Percentiles rank a stretch among this genome's conserved stretches.
Evolutionary conservation across 78 protist genomes (phyloP).

Genomic region (Dictyostelium brefeldianum): DNA sequence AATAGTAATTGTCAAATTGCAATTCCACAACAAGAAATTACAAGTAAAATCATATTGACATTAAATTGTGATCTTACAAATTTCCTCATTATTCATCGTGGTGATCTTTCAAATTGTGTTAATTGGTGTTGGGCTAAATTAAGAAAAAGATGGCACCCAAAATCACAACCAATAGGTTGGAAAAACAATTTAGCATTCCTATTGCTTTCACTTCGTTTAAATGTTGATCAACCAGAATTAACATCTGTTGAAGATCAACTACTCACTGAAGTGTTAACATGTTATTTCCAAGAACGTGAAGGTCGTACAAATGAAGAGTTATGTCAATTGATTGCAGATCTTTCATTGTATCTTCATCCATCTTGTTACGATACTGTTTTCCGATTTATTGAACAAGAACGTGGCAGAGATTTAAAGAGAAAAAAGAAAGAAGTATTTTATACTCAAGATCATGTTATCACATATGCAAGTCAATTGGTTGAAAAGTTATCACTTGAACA

Average conservation of each 20-base stretch:
- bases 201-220: slow-evolving; percentile 39
- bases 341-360: slow-evolving; percentile 33
- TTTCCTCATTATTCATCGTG: slow-evolving; percentile 26
- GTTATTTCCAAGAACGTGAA: slow-evolving; percentile 66
- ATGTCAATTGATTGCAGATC: slow-evolving; percentile 16
- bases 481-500: slow-evolving; percentile 21
- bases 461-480: slow-evolving; percentile 34
- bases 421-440: slow-evolving; percentile 63
- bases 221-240: slow-evolving; percentile 37
- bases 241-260: slow-evolving; percentile 53
- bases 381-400: slow-evolving; percentile 50
- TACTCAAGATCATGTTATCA: slow-evolving; percentile 63
- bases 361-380: slow-evolving; percentile 63
- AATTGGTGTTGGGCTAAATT: slow-evolving; percentile 48
- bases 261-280: slow-evolving; percentile 33
- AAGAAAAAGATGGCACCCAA: slow-evolving; percentile 74
- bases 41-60: background rate
- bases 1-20: background rate
- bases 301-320: slow-evolving; percentile 53
- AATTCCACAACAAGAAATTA: background rate
- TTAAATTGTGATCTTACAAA: slow-evolving; percentile 17
- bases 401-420: slow-evolving; percentile 51
- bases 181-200: slow-evolving; percentile 60
- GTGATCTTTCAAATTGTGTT: slow-evolving; percentile 15
- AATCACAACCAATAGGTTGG: slow-evolving; percentile 57